Evolutionary conservation across 108 stramenopile genomes (phyloP), one percentile per base, ranked within the genome.

Genomic region (Nannochloropsis gaditana): DNA sequence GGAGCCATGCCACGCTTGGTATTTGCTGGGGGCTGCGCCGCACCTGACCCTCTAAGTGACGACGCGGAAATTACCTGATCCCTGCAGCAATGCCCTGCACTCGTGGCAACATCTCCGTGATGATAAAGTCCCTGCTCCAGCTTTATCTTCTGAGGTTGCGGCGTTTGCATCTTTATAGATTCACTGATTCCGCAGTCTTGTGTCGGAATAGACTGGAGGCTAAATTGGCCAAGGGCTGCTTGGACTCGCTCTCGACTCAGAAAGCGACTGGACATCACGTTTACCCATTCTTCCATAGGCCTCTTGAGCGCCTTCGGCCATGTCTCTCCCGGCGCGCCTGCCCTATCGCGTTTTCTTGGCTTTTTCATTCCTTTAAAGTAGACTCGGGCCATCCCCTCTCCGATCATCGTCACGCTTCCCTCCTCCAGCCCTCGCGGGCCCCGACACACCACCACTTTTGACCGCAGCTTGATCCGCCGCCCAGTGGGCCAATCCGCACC

Each of bases 231-330:
- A 8, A 73, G 59, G 59, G 59, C 59, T 73, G 59, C n/a, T 8
- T 73, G 15, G 59, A 73, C n/a, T n/a, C 59, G 15, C 59, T 73
- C 59, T 6, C 59, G 15, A 73, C 59, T 73, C 59, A 87, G 83
- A 80, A 87, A 87, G 9, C 87, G 82, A 44, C 44, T 83, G 31
- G 87, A 87, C 45, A 43, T 50, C 17, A 87, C 44, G 45, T 84
- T 83, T 43, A 87, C 84, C 87, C 87, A 87, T 80, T 87, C 87
- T 44, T 87, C 87, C 19, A 84, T 43, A 41, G 83, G 83, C 41
- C 45, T 80, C 41, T 83, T 84, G 45, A 80, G 83, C 6, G 80
- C 87, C 59, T 73, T 73, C 59, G 59, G 59, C 8, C 59, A n/a
- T 1, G n/a, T 8, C 4, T 73, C 59, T 73, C n/a, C 59, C 1